phyloP scores from a whole-genome alignment of 2,329 filamentous ascomycete genomes.

The Huntiella abstrusa region DNA sequence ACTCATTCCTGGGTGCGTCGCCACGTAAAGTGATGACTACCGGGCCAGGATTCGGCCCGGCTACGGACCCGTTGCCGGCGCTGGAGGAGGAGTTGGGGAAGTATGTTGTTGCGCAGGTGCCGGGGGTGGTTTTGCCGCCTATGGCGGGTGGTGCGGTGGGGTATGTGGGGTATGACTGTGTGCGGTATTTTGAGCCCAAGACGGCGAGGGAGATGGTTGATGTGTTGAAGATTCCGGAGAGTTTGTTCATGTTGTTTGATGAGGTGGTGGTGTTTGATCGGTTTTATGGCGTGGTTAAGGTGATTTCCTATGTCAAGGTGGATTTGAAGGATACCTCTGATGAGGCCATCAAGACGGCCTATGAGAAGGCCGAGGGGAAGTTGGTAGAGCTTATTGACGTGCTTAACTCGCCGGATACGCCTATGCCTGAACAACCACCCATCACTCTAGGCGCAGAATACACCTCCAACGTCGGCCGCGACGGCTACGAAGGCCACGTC shows the following conservation, averaged over 20 bases:
- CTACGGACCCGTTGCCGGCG: constrained; percentile 63
- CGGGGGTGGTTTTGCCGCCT: constrained; percentile 64
- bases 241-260: constrained; percentile 91
- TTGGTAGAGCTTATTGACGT: constrained; percentile 51
- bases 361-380: constrained; percentile 44
- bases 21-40: constrained; percentile 67
- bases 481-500: constrained; percentile 84
- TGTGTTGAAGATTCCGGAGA: constrained; percentile 74
- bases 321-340: constrained; percentile 35
- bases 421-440: constrained; percentile 56
- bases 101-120: constrained; percentile 64
- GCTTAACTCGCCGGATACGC: constrained; percentile 55
- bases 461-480: constrained; percentile 75
- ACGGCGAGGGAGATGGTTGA: constrained; percentile 73
- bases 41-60: constrained; percentile 69
- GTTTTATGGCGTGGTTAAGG: constrained; percentile 81
- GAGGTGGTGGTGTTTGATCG: constrained; percentile 89
- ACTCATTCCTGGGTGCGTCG: constrained; percentile 83
- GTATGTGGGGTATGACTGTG: constrained; percentile 94
- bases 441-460: constrained; percentile 61
- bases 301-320: constrained; percentile 76
- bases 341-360: constrained; percentile 34
- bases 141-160: constrained; percentile 85
- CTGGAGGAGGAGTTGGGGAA: constrained; percentile 66
- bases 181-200: constrained; percentile 94